These are phyloP conservation scores for Magnusiomyces tetraspermus DNA, from an alignment of 1,139 yeast species.

Conservation along the genomic window DNA sequence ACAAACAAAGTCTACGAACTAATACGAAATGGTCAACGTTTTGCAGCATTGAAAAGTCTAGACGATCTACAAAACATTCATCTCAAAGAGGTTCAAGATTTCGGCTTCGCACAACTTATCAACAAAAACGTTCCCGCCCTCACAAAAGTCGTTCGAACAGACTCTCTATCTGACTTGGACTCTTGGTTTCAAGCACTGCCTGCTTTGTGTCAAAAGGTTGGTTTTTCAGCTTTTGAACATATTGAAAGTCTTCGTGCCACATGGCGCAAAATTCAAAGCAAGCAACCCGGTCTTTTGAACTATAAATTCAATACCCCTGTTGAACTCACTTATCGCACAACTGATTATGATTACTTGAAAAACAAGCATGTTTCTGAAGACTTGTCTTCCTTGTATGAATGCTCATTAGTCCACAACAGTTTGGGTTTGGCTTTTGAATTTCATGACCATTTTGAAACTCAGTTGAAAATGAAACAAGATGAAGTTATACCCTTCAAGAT, in stretches of 20 bases:
- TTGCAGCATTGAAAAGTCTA: conserved; percentile 75
- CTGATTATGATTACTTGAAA: conserved; percentile 33
- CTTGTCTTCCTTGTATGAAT: conserved; percentile 66
- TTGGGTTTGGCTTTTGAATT: conserved; percentile 56
- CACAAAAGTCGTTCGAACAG: conserved; percentile 65
- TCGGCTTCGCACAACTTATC: conserved; percentile 56
- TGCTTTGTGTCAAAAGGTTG: conserved; percentile 9
- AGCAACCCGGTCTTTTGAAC: conserved; percentile 40
- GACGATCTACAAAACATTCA: conserved; percentile 66
- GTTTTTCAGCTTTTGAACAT: conserved; percentile 44
- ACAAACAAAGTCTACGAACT: conserved; percentile 81
- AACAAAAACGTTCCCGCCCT: conserved; percentile 69
- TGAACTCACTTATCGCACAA: conserved; percentile 61
- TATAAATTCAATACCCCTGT: conserved; percentile 80
- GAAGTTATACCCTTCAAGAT: conserved; percentile 49
- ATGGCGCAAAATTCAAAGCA: conserved; percentile 43
- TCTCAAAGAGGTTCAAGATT: conserved; percentile 57
- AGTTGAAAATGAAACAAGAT: conserved; percentile 64
- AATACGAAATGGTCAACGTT: conserved; percentile 64
- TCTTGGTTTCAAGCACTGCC: conserved; percentile 39
- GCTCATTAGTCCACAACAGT: conserved; percentile 71
- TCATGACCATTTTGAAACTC: conserved; percentile 56
- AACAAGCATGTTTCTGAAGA: conserved; percentile 44
- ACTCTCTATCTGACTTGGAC: conserved; percentile 63
- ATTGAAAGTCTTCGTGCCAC: conserved; percentile 45